Evolutionary conservation across 2,329 filamentous ascomycete genomes (phyloP), one percentile per base, ranked within the genome.

Genomic region (Talaromyces amestolkiae): DNA sequence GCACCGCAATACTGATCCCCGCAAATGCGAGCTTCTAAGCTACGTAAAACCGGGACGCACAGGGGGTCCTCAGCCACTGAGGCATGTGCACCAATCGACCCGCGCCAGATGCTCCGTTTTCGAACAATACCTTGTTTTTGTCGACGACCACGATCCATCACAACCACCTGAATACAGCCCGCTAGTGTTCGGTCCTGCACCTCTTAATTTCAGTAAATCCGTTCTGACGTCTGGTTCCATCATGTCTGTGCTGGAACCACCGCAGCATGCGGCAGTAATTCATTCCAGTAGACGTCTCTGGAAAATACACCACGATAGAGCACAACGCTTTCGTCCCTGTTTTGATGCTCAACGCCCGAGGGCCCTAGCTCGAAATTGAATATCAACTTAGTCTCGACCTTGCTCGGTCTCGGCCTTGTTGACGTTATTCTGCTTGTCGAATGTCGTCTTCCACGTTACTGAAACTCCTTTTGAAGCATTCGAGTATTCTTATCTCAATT

Each of bases 321-420:
- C 61, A 45, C 37, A 56, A 58, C 61, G 61, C 61, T 45, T 63
- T 63, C 61, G 61, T 63, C 61, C 49, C 22, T 62, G 60, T 62
- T 62, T 62, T 54, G 47, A 62, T 62, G 60, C 47, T 53, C 60
- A 22, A 54, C 24, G 22, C 7, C 54, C 47, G 9, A 31, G 17
- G 8, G 31, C 10, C 43, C 43, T 49, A 61, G 31, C 33, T 61
- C 59, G 33, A 35, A 53, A 37, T 56, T 39, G 33, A 10, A 51
- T 54, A 62, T 62, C 33, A 54, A 43, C 47, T 31, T 19, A 17
- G 19, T 51, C 60, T 62, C 27, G 39, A 22, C 41, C 31, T 47
- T 45, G 27, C n/a, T n/a, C n/a, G n/a, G n/a, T n/a, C n/a, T 62
- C 27, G 39, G 33, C 41, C 31, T 47, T 45, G 27, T 61, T 33